Evolutionary conservation across 2,329 filamentous ascomycete species (phyloP), one percentile per base, ranked within the genome.

Genomic region (Aspergillus sergii): DNA sequence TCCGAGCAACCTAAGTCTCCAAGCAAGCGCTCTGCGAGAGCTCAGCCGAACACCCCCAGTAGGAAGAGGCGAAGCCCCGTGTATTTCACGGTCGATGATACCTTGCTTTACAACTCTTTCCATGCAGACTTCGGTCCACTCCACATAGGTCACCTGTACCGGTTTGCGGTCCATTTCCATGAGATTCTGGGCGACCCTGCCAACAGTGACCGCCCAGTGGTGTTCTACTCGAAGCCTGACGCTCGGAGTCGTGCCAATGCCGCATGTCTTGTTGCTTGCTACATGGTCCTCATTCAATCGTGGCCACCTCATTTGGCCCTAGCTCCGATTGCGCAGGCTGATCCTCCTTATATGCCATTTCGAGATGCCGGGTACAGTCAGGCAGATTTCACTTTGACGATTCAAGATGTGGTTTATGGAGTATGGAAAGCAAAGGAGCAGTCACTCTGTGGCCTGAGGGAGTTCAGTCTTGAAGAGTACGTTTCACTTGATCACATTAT

Each of bases 381-480:
- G 80, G 95, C 95, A 64, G 95, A 99, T 79, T 99, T 97, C 75
- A 91, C 93, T 60, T 88, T 99, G 71, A 97, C 91, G 63, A 93
- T 99, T 50, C 95, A 99, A 80, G 95, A 99, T 76, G 90, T 99
- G 48, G 94, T 99, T 9, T 99, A 99, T 74, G 95, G 95, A 64
- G 93, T 99, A 21, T 99, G 95, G 94, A 96, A 94, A 78, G 95
- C 95, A 53, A 99, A 98, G 83, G 95, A 99, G 76, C 92, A 97
- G 79, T 90, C 91, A 55, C 89, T 96, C 72, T 96, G 94, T 75
- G 91, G 92, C 60, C 83, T 99, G 64, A 93, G 96, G 76, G 93
- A 95, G 76, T 99, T 99, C 76, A 94, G 94, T 73, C 86, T 99
- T 23, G 94, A 97, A 81, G 93, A 97, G 87, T 88, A 79, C 71